Percentiles rank a stretch among this genome's conserved stretches.
phyloP scores from a whole-genome alignment of 768 basidiomycete genomes.

The Mycena alexandri region DNA sequence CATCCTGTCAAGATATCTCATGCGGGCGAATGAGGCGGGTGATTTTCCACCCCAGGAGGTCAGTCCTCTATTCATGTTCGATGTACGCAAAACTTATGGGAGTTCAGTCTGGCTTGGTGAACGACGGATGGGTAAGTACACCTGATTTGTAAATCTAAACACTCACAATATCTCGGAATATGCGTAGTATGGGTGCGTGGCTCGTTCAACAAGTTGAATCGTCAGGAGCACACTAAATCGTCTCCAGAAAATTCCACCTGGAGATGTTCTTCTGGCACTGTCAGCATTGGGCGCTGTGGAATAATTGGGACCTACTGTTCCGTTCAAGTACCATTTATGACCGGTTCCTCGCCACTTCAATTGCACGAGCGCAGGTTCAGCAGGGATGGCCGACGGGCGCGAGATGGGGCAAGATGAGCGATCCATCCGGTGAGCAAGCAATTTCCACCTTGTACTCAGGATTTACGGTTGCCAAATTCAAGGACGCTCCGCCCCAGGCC shows the following conservation, averaged over 20 bases:
- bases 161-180: slow-evolving; percentile 1
- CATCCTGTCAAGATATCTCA: slow-evolving; percentile 66
- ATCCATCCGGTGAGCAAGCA: slow-evolving; percentile 58
- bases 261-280: slow-evolving; percentile 74
- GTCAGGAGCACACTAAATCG: too few species aligned
- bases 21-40: slow-evolving; percentile 71
- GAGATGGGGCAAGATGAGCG: slow-evolving; percentile 75
- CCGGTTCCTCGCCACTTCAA: slow-evolving; percentile 60
- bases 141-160: too few species aligned
- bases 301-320: slow-evolving; percentile 68
- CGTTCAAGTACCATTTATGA: slow-evolving; percentile 59
- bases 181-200: slow-evolving; percentile 53
- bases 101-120: slow-evolving; percentile 64
- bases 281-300: slow-evolving; percentile 72
- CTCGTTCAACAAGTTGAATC: neutral
- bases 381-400: slow-evolving; percentile 68
- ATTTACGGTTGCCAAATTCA: neutral
- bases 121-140: slow-evolving; percentile 66
- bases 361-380: slow-evolving; percentile 63
- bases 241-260: slow-evolving; percentile 69
- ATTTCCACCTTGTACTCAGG: too few species aligned
- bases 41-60: slow-evolving; percentile 71
- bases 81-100: slow-evolving; percentile 19
- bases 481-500: slow-evolving; percentile 64
- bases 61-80: slow-evolving; percentile 31